Evolutionary conservation across 2,329 filamentous ascomycete genomes (phyloP), one percentile per base, ranked within the genome.

Genomic region (Colletotrichum noveboracense): DNA sequence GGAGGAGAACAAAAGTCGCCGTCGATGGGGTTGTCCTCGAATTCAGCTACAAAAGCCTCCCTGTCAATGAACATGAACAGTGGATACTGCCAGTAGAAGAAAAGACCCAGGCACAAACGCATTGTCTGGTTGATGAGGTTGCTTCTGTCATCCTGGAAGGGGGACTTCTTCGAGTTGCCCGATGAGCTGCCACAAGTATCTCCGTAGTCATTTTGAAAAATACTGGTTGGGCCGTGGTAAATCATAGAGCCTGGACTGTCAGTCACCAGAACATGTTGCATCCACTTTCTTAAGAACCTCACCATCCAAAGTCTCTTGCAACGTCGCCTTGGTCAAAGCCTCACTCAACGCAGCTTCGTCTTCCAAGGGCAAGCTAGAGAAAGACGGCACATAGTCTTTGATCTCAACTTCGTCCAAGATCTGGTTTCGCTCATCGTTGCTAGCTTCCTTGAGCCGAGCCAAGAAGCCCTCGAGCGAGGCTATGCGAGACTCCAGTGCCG

Each of bases 361-460:
- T 7, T 21, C 36, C 30, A 64, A 38, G 3, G 71, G 71, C 56
- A 70, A 24, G 7, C 66, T 26, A 3, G 66, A 70, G 16, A 74
- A 74, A 4, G 71, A 74, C 14, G 66, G 71, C 2, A 74, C 58
- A 18, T 74, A 64, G 32, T 86, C 55, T 78, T 85, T 36, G 78
- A 85, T 64, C 79, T 82, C 55, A 76, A 82, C 38, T 76, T 85
- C 66, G 83, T 83, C 30, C 78, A 82, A 34, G 79, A 80, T 7
- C 79, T 81, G 26, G 71, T 86, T 52, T 79, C 81, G 28, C 78
- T 77, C 38, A 71, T 78, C 30, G 60, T 77, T 8, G 78, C 79
- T 24, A 80, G 85, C 48, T 79, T 86, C 70, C 78, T 87, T 32
- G 84, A 87, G 77, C 65, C 66, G 52, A 9, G 43, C 68, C 7